Conservation (phyloP, 1,284 basidiomycete species). For the Trametes versicolor region DNA sequence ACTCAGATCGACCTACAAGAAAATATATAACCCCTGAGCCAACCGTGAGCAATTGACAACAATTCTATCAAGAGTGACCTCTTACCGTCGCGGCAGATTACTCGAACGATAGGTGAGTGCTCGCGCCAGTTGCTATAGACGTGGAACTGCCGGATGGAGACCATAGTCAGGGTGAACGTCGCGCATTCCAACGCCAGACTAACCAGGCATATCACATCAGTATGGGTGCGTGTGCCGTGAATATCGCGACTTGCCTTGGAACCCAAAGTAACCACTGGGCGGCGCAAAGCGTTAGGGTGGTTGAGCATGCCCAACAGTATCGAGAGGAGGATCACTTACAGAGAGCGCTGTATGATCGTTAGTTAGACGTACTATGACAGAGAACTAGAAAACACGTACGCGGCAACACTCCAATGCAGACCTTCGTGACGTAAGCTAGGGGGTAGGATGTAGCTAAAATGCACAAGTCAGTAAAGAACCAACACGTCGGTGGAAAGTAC, state of each 20-base stretch:
- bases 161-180: slow-evolving; percentile 30
- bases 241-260: slow-evolving; percentile 9
- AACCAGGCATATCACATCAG: no score
- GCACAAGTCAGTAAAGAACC: not conserved
- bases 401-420: slow-evolving; percentile 25
- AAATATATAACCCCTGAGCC: slow-evolving; percentile 29
- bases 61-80: not conserved
- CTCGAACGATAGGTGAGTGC: slow-evolving; percentile 20
- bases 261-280: slow-evolving; percentile 23
- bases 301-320: not conserved
- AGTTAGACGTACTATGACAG: not conserved
- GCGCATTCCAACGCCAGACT: slow-evolving; percentile 30
- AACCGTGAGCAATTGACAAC: not conserved
- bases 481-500: not conserved
- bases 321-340: slow-evolving; percentile 11
- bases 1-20: not conserved
- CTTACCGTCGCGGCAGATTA: slow-evolving; percentile 33
- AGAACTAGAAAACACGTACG: slow-evolving; percentile 12
- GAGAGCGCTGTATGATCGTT: slow-evolving; percentile 7
- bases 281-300: not conserved
- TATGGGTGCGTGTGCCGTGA: not conserved
- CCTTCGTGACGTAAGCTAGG: slow-evolving; percentile 14
- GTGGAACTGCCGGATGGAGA: slow-evolving; percentile 24
- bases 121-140: slow-evolving; percentile 15
- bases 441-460: slow-evolving; percentile 23